Base-by-base conservation (phyloP, 2,329 filamentous ascomycete species). In the Phyllosticta ampelicida region DNA sequence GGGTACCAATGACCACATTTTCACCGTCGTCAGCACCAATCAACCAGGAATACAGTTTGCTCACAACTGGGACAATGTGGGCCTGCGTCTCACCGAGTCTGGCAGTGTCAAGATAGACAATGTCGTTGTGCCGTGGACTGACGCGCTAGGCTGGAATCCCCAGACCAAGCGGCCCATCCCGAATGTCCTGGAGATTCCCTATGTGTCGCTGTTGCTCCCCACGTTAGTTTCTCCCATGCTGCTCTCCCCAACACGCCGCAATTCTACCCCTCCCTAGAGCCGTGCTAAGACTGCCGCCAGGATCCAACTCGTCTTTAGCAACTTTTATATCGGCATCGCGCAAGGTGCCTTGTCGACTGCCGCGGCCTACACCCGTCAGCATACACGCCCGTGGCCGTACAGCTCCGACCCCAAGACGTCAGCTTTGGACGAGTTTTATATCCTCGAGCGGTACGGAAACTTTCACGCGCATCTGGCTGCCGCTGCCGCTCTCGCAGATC, bases 41-140 rank as follows among this genome's bases (percentile, higher is more conserved):
- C 83, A 86, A 65, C 68, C 77, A 0, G 82, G 82, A 0, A 81
- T 86, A 50, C 66, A 77, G 51, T 83, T 83, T 62, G 68, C 71
- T 0, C 76, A 86, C 65, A 78, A 86, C 68, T 86, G 83, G 83
- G 77, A 86, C 65, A 85, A 84, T 52, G 73, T 86, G 16, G 84
- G 84, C 0, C 72, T 86, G 2, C 78, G 83, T 0, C 67, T 86
- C 62, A 85, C 80, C 0, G 84, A 86, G 67, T 86, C 83, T 2
- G 84, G 83, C 0, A 77, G 78, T 28, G 82, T 85, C 28, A 79
- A 76, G 61, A 85, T 86, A 60, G 72, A 80, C 19, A 78, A 84
- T 48, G 76, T 86, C 16, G 68, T 69, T 0, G 78, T 77, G 0
- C 76, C 81, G 0, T 86, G 84, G 84, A 65, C 67, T 0, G 82